Base-by-base conservation (phyloP, 176 grass and related monocot species). In the Lolium multiflorum region DNA sequence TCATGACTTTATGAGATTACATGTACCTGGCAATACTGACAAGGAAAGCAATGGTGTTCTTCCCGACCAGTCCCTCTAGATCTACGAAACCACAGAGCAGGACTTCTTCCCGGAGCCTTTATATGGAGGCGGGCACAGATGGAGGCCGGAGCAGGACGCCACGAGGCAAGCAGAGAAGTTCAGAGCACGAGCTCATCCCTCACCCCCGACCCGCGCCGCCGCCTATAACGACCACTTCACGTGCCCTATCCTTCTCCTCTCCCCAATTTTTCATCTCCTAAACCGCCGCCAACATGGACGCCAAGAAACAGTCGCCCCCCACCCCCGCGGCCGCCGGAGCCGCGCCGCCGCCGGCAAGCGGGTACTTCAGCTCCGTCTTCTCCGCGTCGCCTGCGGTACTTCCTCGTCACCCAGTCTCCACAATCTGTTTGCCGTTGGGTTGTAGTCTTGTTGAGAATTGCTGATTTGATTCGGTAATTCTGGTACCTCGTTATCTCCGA, bases 281-380 rank as follows among this genome's bases (percentile, higher is more conserved):
- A 26, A 20, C 62, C 68, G 12, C 18, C 65, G 1, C 24, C 15
- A 2, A 11, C 37, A 88, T 86, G 91, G 91, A 93, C 2, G 71
- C 65, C 57, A 86, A 80, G 88, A 93, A 93, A 74, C 78, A 81
- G 71, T 55, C 86, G 41, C 9, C 49, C 28, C 56, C 76, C 52
- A 5, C 87, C 72, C 25, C 80, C 43, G 43, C 83, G 5, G 11
- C 84, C 37, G 22, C 89, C 74, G 81, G 78, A 74, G 57, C 65
- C 8, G 18, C 52, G 43, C 28, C 87, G 35, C 6, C 81, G n/a
- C 0, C 74, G 74, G 21, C 71, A 11, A 77, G 43, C 74, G 86
- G 83, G 0, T 93, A 88, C 79, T 93, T 93, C 60, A 91, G 52
- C 86, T 11, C 79, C 46, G 82, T 82, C 39, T 88, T 81, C 86